phyloP scores from a whole-genome alignment of 2,329 filamentous ascomycete genomes.

The Tolypocladium tundrense region DNA sequence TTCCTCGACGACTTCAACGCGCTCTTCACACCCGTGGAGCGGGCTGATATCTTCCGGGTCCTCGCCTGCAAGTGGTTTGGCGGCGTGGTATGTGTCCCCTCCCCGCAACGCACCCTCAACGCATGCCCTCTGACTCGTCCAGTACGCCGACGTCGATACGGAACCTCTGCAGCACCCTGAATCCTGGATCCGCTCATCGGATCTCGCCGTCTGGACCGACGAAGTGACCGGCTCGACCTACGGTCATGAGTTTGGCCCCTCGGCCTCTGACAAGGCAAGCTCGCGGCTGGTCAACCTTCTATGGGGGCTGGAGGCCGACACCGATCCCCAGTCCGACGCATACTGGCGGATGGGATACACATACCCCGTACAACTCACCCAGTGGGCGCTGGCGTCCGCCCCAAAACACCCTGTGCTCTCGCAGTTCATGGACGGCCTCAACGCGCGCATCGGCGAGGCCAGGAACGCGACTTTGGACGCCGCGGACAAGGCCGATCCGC shows the following conservation, averaged over 20 bases:
- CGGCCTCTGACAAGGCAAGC: background rate
- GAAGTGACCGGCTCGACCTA: constrained; percentile 7
- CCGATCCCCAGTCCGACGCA: constrained; percentile 9
- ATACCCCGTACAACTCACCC: constrained; percentile 13
- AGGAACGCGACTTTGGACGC: background rate
- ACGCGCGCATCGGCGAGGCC: constrained; percentile 2
- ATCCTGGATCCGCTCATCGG: constrained; percentile 9
- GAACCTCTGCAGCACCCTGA: constrained; percentile 12
- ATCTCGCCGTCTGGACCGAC: constrained; percentile 11
- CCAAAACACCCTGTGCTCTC: constrained; percentile 10
- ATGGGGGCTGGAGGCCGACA: constrained; percentile 14
- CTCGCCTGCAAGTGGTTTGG: constrained; percentile 12
- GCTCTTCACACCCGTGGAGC: constrained; percentile 10
- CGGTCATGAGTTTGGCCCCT: background rate
- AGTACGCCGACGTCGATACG: constrained; percentile 15
- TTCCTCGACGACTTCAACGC: constrained; percentile 7
- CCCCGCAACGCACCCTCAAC: background rate
- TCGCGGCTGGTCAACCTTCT: constrained; percentile 11
- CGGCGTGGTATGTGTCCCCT: constrained; percentile 10
- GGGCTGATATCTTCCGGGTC: constrained; percentile 13
- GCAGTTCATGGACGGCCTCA: constrained; percentile 11
- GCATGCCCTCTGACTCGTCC: constrained; percentile 1
- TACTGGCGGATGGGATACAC: constrained; percentile 16
- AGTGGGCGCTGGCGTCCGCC: constrained; percentile 14
- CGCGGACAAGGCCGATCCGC: constrained; percentile 6